phyloP scores from a whole-genome alignment of 2,329 filamentous ascomycete species.

The Aspergillus unguis region DNA sequence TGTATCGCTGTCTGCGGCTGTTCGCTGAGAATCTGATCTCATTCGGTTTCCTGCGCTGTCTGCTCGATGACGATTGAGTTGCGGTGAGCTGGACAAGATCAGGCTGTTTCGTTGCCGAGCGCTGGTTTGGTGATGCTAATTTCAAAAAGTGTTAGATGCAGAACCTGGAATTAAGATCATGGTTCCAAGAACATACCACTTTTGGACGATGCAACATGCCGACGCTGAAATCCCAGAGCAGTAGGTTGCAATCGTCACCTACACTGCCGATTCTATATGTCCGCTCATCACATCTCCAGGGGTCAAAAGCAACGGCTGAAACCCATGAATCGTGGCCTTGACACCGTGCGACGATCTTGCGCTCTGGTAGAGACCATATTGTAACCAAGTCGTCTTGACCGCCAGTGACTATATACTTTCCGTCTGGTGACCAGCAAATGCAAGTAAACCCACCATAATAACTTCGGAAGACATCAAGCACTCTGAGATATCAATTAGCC shows the following conservation, averaged over 20 bases:
- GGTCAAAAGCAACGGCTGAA: conserved; percentile 87
- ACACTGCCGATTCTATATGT: conserved; percentile 97
- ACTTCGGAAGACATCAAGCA: conserved; percentile 81
- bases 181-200: conserved; percentile 56
- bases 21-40: conserved; percentile 68
- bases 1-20: conserved; percentile 38
- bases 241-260: conserved; percentile 83
- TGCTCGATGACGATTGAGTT: conserved; percentile 59
- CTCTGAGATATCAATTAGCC: conserved; percentile 45
- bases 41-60: conserved; percentile 59
- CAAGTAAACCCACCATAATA: conserved; percentile 93
- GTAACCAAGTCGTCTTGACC: conserved; percentile 95
- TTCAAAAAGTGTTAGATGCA: conserved; percentile 3
- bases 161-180: no score
- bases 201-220: conserved; percentile 93
- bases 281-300: conserved; percentile 92
- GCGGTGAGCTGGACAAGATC: conserved; percentile 24
- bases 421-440: conserved; percentile 96
- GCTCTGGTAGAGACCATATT: conserved; percentile 88
- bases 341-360: conserved; percentile 81
- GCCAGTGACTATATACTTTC: conserved; percentile 90
- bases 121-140: conserved; percentile 32
- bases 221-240: conserved; percentile 96
- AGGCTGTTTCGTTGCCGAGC: conserved; percentile 40
- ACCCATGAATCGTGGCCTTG: conserved; percentile 97